Evolutionary conservation across 176 grass and related monocot genomes (phyloP).

Genomic region (Aegilops umbellulata): DNA sequence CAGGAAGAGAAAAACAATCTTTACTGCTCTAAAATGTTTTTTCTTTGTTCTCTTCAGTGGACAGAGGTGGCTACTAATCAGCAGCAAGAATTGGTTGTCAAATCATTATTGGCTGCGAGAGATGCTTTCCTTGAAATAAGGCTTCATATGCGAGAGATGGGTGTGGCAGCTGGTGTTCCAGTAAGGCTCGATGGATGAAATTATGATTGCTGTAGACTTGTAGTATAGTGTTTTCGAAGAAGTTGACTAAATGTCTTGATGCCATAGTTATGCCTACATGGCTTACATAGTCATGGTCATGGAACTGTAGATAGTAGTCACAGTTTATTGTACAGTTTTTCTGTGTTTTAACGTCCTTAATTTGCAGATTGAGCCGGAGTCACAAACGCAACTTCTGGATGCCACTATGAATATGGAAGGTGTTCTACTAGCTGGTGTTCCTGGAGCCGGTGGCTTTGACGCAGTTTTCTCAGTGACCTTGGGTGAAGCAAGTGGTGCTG

Average conservation of each 20-base stretch:
- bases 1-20: background rate
- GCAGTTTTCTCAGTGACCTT: slow-evolving; percentile 82
- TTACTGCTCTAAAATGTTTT: slow-evolving; percentile 7
- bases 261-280: background rate
- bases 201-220: background rate
- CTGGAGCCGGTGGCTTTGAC: slow-evolving; percentile 87
- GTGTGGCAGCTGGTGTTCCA: slow-evolving; percentile 70
- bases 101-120: slow-evolving; percentile 65
- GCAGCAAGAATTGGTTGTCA: slow-evolving; percentile 59
- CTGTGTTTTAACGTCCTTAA: background rate
- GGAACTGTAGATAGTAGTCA: slow-evolving; percentile 16
- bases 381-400: slow-evolving; percentile 73
- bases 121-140: slow-evolving; percentile 74
- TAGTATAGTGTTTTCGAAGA: slow-evolving; percentile 4
- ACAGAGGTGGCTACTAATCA: slow-evolving; percentile 53
- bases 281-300: background rate
- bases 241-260: background rate
- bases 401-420: slow-evolving; percentile 84
- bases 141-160: slow-evolving; percentile 75
- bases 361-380: slow-evolving; percentile 87
- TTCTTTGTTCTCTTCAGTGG: slow-evolving; percentile 58
- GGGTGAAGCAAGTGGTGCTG: slow-evolving; percentile 61
- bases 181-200: slow-evolving; percentile 54
- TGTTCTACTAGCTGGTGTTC: slow-evolving; percentile 85
- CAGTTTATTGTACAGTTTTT: background rate